Conservation (phyloP, 176 grass and related monocot genomes). For the Oryza nivara region DNA sequence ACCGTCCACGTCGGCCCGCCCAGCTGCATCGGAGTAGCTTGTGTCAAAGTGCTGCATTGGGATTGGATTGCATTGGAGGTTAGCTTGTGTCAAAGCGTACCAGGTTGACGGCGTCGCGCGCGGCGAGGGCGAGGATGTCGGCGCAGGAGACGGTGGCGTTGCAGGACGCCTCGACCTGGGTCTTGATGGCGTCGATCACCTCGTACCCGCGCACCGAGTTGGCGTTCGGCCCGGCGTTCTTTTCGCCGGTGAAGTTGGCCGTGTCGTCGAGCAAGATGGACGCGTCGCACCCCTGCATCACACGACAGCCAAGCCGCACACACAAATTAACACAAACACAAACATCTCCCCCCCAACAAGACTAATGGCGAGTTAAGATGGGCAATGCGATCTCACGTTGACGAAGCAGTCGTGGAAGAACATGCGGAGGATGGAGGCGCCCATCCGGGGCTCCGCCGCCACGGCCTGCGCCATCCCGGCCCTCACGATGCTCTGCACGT, state of each 20-base stretch:
- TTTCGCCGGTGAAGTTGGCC: constrained; percentile 60
- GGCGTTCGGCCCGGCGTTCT: constrained; percentile 62
- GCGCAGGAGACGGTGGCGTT: constrained; percentile 76
- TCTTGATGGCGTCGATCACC: constrained; percentile 85
- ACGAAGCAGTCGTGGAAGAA: constrained; percentile 97
- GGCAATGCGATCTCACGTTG: constrained; percentile 45
- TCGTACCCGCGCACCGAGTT: constrained; percentile 81
- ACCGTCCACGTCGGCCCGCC: constrained; percentile 75
- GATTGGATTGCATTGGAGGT: too few species aligned
- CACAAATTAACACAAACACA: not conserved
- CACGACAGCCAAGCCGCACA: not conserved
- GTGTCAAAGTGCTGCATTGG: not conserved
- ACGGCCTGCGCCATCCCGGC: constrained; percentile 50
- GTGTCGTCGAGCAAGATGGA: constrained; percentile 79
- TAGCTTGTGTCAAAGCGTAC: constrained; percentile 12
- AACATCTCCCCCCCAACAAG: not conserved
- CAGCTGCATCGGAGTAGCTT: constrained; percentile 19
- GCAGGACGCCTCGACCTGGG: constrained; percentile 65
- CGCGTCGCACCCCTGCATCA: constrained; percentile 68
- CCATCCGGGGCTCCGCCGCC: constrained; percentile 61
- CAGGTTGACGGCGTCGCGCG: constrained; percentile 67
- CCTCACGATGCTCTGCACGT: constrained; percentile 55
- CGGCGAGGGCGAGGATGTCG: constrained; percentile 83
- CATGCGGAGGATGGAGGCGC: constrained; percentile 73
- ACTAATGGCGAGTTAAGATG: not conserved